Evolutionary conservation across 192 early-diverging fungal species (phyloP).

Genomic region (Allomyces arbusculus): DNA sequence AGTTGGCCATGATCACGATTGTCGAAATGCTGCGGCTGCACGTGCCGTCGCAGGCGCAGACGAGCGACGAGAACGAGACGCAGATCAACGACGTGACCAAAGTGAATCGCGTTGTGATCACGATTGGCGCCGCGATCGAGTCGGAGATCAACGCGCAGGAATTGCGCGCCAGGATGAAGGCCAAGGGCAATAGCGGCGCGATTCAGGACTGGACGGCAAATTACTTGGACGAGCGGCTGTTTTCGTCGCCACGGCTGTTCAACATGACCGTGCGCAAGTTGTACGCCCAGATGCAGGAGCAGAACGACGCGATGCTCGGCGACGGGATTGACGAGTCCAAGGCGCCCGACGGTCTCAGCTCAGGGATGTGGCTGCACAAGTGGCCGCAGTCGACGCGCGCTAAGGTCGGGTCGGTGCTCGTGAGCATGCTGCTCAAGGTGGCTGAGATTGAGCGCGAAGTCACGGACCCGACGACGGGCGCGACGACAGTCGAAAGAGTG

Average conservation of each 20-base stretch:
- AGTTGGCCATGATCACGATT: constrained; percentile 66
- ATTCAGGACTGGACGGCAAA: constrained; percentile 9
- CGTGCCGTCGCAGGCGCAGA: constrained; percentile 11
- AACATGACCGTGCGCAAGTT: constrained; percentile 52
- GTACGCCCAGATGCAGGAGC: constrained; percentile 31
- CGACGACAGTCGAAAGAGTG: constrained; percentile 32
- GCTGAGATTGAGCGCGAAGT: constrained; percentile 43
- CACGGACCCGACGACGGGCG: constrained; percentile 30
- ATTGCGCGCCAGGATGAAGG: constrained; percentile 24
- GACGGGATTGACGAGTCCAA: constrained; percentile 35
- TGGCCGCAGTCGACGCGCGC: constrained; percentile 17
- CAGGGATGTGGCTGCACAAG: constrained; percentile 4
- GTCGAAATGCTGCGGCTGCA: constrained; percentile 50
- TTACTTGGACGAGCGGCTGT: constrained; percentile 16
- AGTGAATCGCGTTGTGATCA: constrained; percentile 27
- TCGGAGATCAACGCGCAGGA: constrained; percentile 61
- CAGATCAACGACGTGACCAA: constrained; percentile 25
- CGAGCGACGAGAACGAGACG: constrained; percentile 6
- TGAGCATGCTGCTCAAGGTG: constrained; percentile 41
- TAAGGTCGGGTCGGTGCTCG: constrained; percentile 27
- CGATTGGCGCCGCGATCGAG: constrained; percentile 58
- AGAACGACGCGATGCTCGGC: constrained; percentile 19
- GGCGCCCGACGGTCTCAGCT: constrained; percentile 5
- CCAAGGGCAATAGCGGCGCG: constrained; percentile 37
- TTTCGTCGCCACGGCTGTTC: constrained; percentile 55